A percentile compares a stretch with the other conserved stretches of the same genome.
These are phyloP conservation scores for Tranzscheliella williamsii DNA, from an alignment of 1,284 basidiomycete genomes.

Conservation along the genomic window DNA sequence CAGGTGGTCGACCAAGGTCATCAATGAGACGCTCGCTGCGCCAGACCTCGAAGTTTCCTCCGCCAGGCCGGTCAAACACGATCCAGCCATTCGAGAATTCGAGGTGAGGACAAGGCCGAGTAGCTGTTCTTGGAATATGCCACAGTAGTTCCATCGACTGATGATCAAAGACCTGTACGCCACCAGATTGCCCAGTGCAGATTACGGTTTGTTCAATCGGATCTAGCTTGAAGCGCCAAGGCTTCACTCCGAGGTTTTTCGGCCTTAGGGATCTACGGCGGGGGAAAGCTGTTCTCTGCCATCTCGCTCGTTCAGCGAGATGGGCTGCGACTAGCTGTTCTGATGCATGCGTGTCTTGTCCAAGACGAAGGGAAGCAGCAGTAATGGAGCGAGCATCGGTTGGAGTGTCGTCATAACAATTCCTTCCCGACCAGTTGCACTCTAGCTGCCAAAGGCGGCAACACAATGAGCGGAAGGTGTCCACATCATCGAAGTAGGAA, in stretches of 20 bases:
- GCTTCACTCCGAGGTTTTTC: no score
- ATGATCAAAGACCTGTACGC: slow-evolving; percentile 26
- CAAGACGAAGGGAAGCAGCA: no score
- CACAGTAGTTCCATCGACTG: slow-evolving; percentile 31
- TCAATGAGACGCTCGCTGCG: slow-evolving; percentile 37
- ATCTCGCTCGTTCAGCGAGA: no score
- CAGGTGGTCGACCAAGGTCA: slow-evolving; percentile 20
- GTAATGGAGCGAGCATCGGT: no score
- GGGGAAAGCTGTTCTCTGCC: no score
- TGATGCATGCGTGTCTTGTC: no score
- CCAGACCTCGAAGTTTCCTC: slow-evolving; percentile 50
- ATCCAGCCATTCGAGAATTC: slow-evolving; percentile 50
- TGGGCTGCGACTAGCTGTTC: no score
- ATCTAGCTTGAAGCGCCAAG: slow-evolving; percentile 53
- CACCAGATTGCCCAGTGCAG: slow-evolving; percentile 22
- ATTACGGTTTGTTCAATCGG: slow-evolving; percentile 44
- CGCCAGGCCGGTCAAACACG: slow-evolving; percentile 40
- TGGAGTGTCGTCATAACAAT: no score
- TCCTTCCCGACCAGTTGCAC: slow-evolving; percentile 28
- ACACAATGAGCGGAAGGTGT: slow-evolving; percentile 24
- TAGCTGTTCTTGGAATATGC: slow-evolving; percentile 23
- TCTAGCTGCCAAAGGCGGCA: slow-evolving; percentile 25
- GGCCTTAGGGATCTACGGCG: no score
- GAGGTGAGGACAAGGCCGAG: slow-evolving; percentile 39
- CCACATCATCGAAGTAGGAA: slow-evolving; percentile 14